Percentiles rank a stretch among this genome's conserved stretches.
Conservation (phyloP, 1,284 basidiomycete species). For the Rhodotorula sp. region DNA sequence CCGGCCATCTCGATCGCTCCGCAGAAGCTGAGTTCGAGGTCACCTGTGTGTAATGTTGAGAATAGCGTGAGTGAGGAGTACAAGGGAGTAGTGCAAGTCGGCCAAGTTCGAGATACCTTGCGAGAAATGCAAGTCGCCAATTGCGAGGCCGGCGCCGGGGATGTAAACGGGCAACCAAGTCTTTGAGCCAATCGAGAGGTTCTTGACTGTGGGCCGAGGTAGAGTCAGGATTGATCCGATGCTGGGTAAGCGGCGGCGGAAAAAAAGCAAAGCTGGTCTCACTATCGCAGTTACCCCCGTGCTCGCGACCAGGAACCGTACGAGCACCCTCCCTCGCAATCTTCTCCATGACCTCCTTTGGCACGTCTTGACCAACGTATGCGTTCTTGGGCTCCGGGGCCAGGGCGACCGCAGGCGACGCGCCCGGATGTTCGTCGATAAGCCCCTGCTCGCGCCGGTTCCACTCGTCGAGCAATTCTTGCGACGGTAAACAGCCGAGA, state of each 20-base stretch:
- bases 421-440: conserved; percentile 59
- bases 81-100: too few species aligned
- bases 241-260: too few species aligned
- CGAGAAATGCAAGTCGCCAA: conserved; percentile 77
- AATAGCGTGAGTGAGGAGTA: too few species aligned
- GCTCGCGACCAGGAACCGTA: conserved; percentile 60
- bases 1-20: conserved; percentile 68
- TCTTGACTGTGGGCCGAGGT: conserved; percentile 55
- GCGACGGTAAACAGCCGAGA: conserved; percentile 67
- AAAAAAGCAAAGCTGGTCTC: neutral
- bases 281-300: conserved; percentile 62
- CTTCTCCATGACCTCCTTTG: conserved; percentile 56
- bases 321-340: conserved; percentile 68
- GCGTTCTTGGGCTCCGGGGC: conserved; percentile 62
- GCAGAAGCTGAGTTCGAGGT: conserved; percentile 65
- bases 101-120: conserved; percentile 59
- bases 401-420: conserved; percentile 66
- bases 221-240: neutral
- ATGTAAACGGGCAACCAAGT: conserved; percentile 66
- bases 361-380: conserved; percentile 63
- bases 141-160: conserved; percentile 69
- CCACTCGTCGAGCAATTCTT: conserved; percentile 69
- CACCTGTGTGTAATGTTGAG: conserved; percentile 42
- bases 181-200: conserved; percentile 57
- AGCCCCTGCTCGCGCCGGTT: conserved; percentile 67